Conservation (phyloP, 495 filamentous ascomycete genomes). For the Hypoxylon fuscum region DNA sequence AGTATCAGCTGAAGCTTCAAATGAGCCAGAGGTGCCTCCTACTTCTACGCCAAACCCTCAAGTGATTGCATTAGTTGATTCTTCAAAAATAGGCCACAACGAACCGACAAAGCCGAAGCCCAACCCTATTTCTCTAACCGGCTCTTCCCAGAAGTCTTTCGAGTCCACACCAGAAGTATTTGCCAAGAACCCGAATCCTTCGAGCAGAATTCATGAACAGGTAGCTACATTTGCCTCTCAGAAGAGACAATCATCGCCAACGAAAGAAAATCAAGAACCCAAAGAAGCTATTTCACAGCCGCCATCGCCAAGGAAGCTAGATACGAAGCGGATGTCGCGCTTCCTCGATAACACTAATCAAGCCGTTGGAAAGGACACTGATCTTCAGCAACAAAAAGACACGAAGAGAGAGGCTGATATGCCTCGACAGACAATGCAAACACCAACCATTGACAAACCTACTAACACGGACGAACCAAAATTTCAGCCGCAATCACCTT, state of each 20-base stretch:
- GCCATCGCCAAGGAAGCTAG: constrained; percentile 61
- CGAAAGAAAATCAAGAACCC: constrained; percentile 45
- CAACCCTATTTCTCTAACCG: constrained; percentile 44
- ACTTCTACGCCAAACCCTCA: constrained; percentile 24
- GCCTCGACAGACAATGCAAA: constrained; percentile 19
- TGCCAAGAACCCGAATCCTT: constrained; percentile 23
- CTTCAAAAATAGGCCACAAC: constrained; percentile 38
- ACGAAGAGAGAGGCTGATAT: constrained; percentile 15
- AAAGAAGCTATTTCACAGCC: constrained; percentile 51
- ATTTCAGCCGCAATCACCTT: constrained; percentile 31
- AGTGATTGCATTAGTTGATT: constrained; percentile 46
- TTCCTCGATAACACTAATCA: constrained; percentile 55
- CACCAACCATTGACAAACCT: constrained; percentile 27
- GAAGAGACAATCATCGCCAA: constrained; percentile 42
- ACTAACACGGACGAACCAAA: constrained; percentile 22
- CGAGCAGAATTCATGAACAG: constrained; percentile 56
- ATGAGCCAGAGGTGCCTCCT: constrained; percentile 20
- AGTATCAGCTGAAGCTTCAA: constrained; percentile 29
- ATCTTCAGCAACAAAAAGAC: constrained; percentile 30
- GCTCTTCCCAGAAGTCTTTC: constrained; percentile 30
- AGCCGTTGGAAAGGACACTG: constrained; percentile 23
- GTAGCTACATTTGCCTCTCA: constrained; percentile 52
- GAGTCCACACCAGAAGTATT: constrained; percentile 17
- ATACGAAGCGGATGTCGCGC: constrained; percentile 61
- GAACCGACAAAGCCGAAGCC: constrained; percentile 39